These are phyloP conservation scores for Arthromyces matolae DNA, from an alignment of 768 basidiomycete species.

Conservation along the genomic window DNA sequence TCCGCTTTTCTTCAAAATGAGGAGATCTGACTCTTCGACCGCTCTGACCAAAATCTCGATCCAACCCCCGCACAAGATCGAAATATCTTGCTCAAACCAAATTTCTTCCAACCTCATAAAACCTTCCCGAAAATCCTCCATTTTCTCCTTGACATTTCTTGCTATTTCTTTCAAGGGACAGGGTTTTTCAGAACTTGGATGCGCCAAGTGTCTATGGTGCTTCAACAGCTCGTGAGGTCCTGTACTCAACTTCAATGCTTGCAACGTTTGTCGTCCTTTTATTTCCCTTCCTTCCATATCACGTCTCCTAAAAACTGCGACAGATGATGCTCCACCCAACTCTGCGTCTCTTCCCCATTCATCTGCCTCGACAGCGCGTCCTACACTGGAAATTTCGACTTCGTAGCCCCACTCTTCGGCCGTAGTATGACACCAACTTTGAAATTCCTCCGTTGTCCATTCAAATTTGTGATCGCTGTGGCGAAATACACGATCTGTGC, in stretches of 20 bases:
- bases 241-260: slow-evolving; percentile 19
- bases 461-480: slow-evolving; percentile 88
- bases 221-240: slow-evolving; percentile 45
- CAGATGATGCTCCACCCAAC: slow-evolving; percentile 64
- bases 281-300: slow-evolving; percentile 36
- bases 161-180: slow-evolving; percentile 44
- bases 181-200: slow-evolving; percentile 44
- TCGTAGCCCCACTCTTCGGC: slow-evolving; percentile 72
- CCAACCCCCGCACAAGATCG: slow-evolving; percentile 55
- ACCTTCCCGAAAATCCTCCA: slow-evolving; percentile 51
- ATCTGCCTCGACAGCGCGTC: slow-evolving; percentile 55
- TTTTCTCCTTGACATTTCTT: slow-evolving; percentile 42
- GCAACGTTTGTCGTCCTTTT: slow-evolving; percentile 32
- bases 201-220: slow-evolving; percentile 46
- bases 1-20: slow-evolving; percentile 36
- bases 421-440: slow-evolving; percentile 49
- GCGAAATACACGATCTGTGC: slow-evolving; percentile 72
- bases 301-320: slow-evolving; percentile 56
- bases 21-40: slow-evolving; percentile 37
- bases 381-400: slow-evolving; percentile 57
- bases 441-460: slow-evolving; percentile 78
- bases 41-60: slow-evolving; percentile 51
- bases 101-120: slow-evolving; percentile 47
- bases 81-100: slow-evolving; percentile 47
- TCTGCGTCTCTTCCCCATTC: slow-evolving; percentile 67